phyloP scores from a whole-genome alignment of 768 basidiomycete species.

The Tubosaeta sp. region DNA sequence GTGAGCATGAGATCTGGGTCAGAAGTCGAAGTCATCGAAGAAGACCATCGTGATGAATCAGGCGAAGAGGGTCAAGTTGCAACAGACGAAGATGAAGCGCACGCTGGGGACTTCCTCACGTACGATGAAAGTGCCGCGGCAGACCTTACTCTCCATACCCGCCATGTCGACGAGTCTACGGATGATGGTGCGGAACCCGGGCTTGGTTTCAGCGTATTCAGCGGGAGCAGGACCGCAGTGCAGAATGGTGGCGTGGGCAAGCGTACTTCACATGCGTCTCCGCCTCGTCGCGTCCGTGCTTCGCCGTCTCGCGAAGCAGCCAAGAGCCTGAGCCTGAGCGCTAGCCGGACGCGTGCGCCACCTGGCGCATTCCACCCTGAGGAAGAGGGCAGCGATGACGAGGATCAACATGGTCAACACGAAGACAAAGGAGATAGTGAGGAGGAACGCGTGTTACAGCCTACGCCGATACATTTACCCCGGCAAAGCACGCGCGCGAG shows the following conservation, averaged over 20 bases:
- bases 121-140: slow-evolving; percentile 14
- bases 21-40: slow-evolving; percentile 14
- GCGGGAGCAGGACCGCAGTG: not conserved
- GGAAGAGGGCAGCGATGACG: slow-evolving; percentile 33
- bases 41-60: not conserved
- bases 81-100: slow-evolving; percentile 13
- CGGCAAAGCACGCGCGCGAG: slow-evolving; percentile 11
- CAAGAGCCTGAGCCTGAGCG: slow-evolving; percentile 10
- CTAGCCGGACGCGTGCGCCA: slow-evolving; percentile 28
- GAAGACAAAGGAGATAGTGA: slow-evolving; percentile 23
- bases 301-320: slow-evolving; percentile 10
- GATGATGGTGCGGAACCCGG: slow-evolving; percentile 2
- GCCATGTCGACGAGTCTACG: slow-evolving; percentile 8
- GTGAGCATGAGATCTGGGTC: slow-evolving; percentile 19
- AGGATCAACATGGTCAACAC: slow-evolving; percentile 12
- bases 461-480: slow-evolving; percentile 11
- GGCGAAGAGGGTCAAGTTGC: not conserved
- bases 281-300: slow-evolving; percentile 7
- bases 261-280: slow-evolving; percentile 1
- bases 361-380: slow-evolving; percentile 46
- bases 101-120: slow-evolving; percentile 16
- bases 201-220: slow-evolving; percentile 23
- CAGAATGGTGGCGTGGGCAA: not conserved
- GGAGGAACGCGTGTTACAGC: slow-evolving; percentile 3
- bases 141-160: slow-evolving; percentile 16